These are phyloP conservation scores for Lepiota venenata DNA, from an alignment of 768 basidiomycete species.

Conservation along the genomic window DNA sequence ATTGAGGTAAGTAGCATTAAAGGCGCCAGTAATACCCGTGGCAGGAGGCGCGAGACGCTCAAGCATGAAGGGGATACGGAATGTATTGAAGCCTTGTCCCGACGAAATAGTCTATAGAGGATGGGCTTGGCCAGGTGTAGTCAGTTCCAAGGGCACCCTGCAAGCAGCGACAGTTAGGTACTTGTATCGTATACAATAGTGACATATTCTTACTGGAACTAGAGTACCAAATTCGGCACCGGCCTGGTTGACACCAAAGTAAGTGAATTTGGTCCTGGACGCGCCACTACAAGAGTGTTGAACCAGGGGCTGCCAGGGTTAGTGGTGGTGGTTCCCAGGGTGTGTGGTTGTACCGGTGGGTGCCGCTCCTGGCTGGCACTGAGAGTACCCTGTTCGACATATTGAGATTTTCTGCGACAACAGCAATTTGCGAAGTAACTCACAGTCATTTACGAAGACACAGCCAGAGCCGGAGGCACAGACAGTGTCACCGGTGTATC, in stretches of 20 bases:
- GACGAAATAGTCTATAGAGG: slow-evolving; percentile 49
- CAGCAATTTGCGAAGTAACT: slow-evolving; percentile 10
- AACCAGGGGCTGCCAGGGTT: background rate
- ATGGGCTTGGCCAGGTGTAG: slow-evolving; percentile 48
- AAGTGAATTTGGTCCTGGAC: slow-evolving; percentile 50
- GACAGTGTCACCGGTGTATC: slow-evolving; percentile 36
- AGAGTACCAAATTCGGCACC: slow-evolving; percentile 57
- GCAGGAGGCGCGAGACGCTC: slow-evolving; percentile 55
- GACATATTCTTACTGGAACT: slow-evolving; percentile 39
- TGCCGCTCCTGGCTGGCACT: slow-evolving; percentile 35
- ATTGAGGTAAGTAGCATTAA: slow-evolving; percentile 49
- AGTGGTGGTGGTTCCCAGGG: slow-evolving; percentile 7
- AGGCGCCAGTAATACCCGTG: slow-evolving; percentile 50
- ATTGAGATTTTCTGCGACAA: background rate
- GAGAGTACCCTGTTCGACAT: slow-evolving; percentile 36
- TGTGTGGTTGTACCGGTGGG: slow-evolving; percentile 16
- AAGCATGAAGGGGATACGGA: slow-evolving; percentile 59
- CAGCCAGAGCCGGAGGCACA: slow-evolving; percentile 42
- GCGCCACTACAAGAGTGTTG: slow-evolving; percentile 10
- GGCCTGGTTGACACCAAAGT: slow-evolving; percentile 60
- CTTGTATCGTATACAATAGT: background rate
- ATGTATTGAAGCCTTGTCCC: slow-evolving; percentile 55
- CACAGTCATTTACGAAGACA: slow-evolving; percentile 36
- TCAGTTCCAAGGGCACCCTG: slow-evolving; percentile 37
- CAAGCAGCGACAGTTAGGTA: background rate